Base-by-base conservation (phyloP, 768 basidiomycete species). In the Leccinum longicurvipes region DNA sequence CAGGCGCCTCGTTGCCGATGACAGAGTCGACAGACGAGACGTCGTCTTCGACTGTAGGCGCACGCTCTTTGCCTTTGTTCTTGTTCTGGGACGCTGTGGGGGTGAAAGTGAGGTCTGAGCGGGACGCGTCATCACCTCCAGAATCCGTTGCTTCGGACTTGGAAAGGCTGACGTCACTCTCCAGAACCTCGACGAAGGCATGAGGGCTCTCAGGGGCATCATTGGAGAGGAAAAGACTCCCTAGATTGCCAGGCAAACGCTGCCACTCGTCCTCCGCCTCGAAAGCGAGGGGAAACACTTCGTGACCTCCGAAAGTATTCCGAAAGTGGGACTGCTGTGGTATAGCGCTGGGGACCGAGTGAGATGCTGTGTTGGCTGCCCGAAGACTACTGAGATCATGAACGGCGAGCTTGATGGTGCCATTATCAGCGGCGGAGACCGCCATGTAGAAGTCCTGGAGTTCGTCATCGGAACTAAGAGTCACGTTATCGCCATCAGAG, bases 381-480 rank as follows among this genome's bases (percentile, higher is more conserved):
- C 77, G 70, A 55, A 71, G 60, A 52, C 60, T 57, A 56, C 69
- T 54, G 19, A 91, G 70, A 73, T 91, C 84, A 63, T 80, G 76
- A 21, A 92, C 83, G 19, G 70, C 72, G 61, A 93, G 82, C 70
- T 82, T 87, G 71, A 86, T 73, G 24, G 72, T 56, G 21, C 74
- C 46, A 2, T 32, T 34, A 10, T n/a, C 28, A 24, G 36, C 23
- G 14, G 66, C 66, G 44, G 63, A 54, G 55, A 73, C 63, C 7
- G 74, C 72, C 27, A 66, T 63, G 66, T 87, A 91, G 66, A 80
- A 89, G 56, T 91, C 89, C 53, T 79, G 78, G n/a, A 92, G 80
- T 68, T 93, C 91, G 31, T 85, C 84, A 53, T 89, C 77, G 4
- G 89, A 82, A 70, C 82, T 88, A 54, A 91, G 75, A 11, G 89